Base-by-base conservation (phyloP, 2,329 filamentous ascomycete genomes). In the Metarhizium brunneum region DNA sequence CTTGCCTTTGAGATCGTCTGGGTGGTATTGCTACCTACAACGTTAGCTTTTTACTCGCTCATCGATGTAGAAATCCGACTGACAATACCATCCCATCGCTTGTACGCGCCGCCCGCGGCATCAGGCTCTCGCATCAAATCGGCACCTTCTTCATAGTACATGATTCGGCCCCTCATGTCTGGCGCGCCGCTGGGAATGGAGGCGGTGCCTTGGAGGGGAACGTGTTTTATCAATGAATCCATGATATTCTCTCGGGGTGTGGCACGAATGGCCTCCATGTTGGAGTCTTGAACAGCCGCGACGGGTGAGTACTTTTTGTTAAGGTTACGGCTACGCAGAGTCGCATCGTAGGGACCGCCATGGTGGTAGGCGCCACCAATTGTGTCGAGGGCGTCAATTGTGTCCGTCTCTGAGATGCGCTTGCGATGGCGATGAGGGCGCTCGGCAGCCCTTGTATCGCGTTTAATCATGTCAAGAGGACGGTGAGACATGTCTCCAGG, bases 261-360 rank as follows among this genome's bases (percentile, higher is more conserved):
- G 0, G 92, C 92, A 58, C 78, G 83, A 52, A 96, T 69, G 0
- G 91, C 88, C 68, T 90, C 88, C 54, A 78, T 76, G 70, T 94
- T 96, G 47, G 84, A 85, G 3, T 82, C 77, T 55, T 77, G 76
- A 5, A 95, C 81, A 2, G 92, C 92, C 32, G 87, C 90, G 7
- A 96, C 73, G 0, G 92, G 92, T 3, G 88, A 85, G 57, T 75
- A 76, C 60, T 70, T 71, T 62, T 75, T 77, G 63, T 83, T 77
- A 4, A 73, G 76, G 71, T 96, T 96, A 50, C 89, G 81, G 13
- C 87, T 82, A 1, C 86, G 76, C 53, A 90, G 77, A 2, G 89
- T 87, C 10, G 92, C 90, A 67, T 97, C 92, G 63, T 88, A 97
- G 0, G 92, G 92, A 0, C 92, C 92, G 60, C 87, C 89, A 64